phyloP scores from a whole-genome alignment of 805 yeast genomes.

The Candida sanyiensis region DNA sequence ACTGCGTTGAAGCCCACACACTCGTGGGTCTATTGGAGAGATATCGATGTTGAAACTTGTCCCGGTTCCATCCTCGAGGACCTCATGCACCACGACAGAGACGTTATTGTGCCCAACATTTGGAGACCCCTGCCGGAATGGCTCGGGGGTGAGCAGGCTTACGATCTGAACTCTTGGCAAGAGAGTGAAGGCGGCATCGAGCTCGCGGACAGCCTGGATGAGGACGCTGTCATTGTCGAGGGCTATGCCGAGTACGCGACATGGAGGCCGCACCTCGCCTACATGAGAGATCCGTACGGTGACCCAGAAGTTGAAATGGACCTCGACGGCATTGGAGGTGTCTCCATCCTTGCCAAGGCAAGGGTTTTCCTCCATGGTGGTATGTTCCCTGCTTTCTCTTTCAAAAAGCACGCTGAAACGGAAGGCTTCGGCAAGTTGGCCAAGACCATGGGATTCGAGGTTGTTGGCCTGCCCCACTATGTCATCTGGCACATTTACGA shows the following conservation, averaged over 20 bases:
- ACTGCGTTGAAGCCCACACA: conserved; percentile 88
- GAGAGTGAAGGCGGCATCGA: conserved; percentile 79
- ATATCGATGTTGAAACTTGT: conserved; percentile 91
- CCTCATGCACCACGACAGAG: conserved; percentile 84
- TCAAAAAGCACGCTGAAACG: conserved; percentile 94
- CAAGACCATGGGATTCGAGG: conserved; percentile 79
- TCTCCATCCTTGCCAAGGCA: conserved; percentile 84
- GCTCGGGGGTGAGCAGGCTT: conserved; percentile 80
- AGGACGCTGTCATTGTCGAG: conserved; percentile 94
- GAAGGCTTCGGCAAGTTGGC: conserved; percentile 94
- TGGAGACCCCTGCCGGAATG: conserved; percentile 89
- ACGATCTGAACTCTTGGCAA: conserved; percentile 81
- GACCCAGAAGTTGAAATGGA: conserved; percentile 91
- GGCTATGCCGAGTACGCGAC: conserved; percentile 97
- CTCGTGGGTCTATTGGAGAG: conserved; percentile 96
- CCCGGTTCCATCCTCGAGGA: conserved; percentile 85
- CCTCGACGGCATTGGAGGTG: conserved; percentile 97
- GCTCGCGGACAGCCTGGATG: conserved; percentile 71
- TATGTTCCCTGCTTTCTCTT: conserved; percentile 95
- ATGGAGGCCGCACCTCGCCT: conserved; percentile 96
- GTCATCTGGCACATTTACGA: conserved; percentile 96
- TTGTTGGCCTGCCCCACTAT: conserved; percentile 88
- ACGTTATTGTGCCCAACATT: conserved; percentile 91
- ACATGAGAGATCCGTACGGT: conserved; percentile 90
- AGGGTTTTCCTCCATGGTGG: conserved; percentile 81